A percentile compares a stretch with the other conserved stretches of the same genome.
Evolutionary conservation across 2,329 filamentous ascomycete species (phyloP).

Genomic region (Ascocoryne sarcoides): DNA sequence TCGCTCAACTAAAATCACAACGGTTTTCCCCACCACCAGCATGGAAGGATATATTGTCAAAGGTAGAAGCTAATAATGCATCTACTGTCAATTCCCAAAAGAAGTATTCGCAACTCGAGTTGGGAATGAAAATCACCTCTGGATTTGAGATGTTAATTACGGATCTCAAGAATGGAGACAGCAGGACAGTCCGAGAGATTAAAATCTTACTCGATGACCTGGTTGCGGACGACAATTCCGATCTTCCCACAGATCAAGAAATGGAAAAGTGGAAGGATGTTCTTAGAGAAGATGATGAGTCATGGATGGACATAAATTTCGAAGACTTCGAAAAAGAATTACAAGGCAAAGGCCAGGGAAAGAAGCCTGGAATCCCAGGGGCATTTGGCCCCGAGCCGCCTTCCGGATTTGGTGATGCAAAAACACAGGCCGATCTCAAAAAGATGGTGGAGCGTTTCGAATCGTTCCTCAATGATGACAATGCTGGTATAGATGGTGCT

Average conservation of each 20-base stretch:
- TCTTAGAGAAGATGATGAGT: slow-evolving; percentile 68
- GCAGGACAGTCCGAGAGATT: slow-evolving; percentile 63
- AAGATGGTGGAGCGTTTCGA: slow-evolving; percentile 95
- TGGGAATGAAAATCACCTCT: slow-evolving; percentile 83
- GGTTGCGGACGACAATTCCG: slow-evolving; percentile 32
- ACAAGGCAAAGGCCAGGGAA: slow-evolving; percentile 31
- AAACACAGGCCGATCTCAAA: slow-evolving; percentile 65
- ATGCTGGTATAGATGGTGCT: slow-evolving; percentile 70
- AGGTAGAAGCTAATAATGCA: slow-evolving; percentile 22
- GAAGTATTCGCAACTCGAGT: slow-evolving; percentile 38
- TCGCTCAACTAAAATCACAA: slow-evolving; percentile 83
- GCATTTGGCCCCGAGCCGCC: slow-evolving; percentile 23
- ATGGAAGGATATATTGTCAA: slow-evolving; percentile 35
- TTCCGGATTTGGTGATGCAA: slow-evolving; percentile 54
- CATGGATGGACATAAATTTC: slow-evolving; percentile 88
- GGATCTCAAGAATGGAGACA: slow-evolving; percentile 59
- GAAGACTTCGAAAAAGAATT: slow-evolving; percentile 81
- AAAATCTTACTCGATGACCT: slow-evolving; percentile 68
- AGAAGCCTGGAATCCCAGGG: slow-evolving; percentile 14
- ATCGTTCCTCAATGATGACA: slow-evolving; percentile 78
- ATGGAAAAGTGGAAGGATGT: slow-evolving; percentile 58
- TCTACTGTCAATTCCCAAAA: slow-evolving; percentile 20
- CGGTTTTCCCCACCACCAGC: slow-evolving; percentile 58
- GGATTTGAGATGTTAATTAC: slow-evolving; percentile 82
- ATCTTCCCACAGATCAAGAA: slow-evolving; percentile 64